phyloP scores from a whole-genome alignment of 2,329 filamentous ascomycete species.

The Ascosphaera aggregata region DNA sequence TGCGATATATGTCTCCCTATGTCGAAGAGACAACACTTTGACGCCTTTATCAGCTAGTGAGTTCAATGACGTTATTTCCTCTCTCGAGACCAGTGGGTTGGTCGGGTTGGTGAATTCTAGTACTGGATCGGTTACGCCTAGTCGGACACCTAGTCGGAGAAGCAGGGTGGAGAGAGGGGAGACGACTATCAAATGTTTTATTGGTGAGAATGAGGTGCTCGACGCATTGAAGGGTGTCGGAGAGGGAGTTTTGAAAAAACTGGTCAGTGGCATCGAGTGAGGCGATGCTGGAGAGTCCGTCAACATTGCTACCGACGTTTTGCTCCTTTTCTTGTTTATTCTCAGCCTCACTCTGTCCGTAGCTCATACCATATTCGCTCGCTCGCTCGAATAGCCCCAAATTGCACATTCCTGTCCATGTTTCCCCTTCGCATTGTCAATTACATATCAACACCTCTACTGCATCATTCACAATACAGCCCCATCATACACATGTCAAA shows the following conservation, averaged over 20 bases:
- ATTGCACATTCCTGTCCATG: no score
- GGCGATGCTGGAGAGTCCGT: no score
- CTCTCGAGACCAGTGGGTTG: slow-evolving; percentile 68
- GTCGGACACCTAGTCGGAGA: slow-evolving; percentile 24
- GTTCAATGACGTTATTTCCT: slow-evolving; percentile 79
- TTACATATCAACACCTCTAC: no score
- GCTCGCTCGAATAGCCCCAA: no score
- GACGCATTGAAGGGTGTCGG: slow-evolving; percentile 38
- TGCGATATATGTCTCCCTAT: slow-evolving; percentile 60
- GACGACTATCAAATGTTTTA: slow-evolving; percentile 52
- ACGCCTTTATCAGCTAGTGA: slow-evolving; percentile 79
- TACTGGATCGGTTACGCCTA: slow-evolving; percentile 45
- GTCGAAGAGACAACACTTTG: slow-evolving; percentile 67
- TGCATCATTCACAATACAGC: no score
- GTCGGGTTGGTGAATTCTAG: slow-evolving; percentile 39
- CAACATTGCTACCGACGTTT: no score
- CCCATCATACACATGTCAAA: no score
- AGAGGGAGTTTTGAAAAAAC: slow-evolving; percentile 19
- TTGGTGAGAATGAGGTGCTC: slow-evolving; percentile 58
- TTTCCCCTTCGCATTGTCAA: no score
- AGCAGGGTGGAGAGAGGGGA: slow-evolving; percentile 40
- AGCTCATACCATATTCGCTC: no score
- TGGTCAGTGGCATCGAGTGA: slow-evolving; percentile 10
- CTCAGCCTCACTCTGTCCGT: no score
- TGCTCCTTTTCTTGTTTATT: no score